Evolutionary conservation across 2,329 filamentous ascomycete genomes (phyloP).

Genomic region (Aspergillus carbonarius): DNA sequence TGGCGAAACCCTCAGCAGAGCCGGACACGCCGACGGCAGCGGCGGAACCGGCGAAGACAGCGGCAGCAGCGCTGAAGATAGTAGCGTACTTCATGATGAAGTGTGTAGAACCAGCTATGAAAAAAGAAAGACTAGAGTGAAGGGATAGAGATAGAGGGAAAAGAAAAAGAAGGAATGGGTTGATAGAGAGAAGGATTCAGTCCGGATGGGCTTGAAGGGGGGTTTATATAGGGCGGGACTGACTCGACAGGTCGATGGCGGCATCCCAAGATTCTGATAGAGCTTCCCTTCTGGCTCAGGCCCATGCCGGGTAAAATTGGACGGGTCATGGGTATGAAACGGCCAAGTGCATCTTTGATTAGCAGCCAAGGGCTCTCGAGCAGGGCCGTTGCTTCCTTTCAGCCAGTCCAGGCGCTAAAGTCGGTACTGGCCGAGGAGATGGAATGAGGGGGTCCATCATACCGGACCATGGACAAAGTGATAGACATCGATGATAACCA

Average conservation of each 20-base stretch:
- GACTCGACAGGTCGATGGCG: not conserved
- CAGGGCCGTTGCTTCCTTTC: slow-evolving; percentile 1
- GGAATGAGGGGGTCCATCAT: not conserved
- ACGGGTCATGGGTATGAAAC: slow-evolving; percentile 4
- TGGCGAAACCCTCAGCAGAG: slow-evolving; percentile 49
- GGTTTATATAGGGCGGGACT: not conserved
- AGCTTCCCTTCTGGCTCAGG: not conserved
- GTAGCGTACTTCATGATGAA: slow-evolving; percentile 20
- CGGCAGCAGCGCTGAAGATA: slow-evolving; percentile 17
- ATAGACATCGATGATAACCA: not conserved
- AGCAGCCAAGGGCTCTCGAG: not conserved
- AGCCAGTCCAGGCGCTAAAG: not conserved
- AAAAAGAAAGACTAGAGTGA: slow-evolving; percentile 5
- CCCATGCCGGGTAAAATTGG: not conserved
- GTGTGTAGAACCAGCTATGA: slow-evolving; percentile 10
- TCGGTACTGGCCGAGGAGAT: slow-evolving; percentile 2
- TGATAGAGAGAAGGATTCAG: not conserved
- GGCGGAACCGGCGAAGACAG: slow-evolving; percentile 17
- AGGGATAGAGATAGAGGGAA: not conserved
- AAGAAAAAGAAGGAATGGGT: slow-evolving; percentile 8
- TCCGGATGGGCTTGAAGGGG: not conserved
- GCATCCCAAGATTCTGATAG: not conserved
- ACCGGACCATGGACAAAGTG: not conserved
- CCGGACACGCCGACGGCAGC: slow-evolving; percentile 24
- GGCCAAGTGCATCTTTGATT: slow-evolving; percentile 3